Evolutionary conservation across 352 stramenopile species (phyloP), one percentile per base, ranked within the genome.

Genomic region (Poterioochromonas sp.): DNA sequence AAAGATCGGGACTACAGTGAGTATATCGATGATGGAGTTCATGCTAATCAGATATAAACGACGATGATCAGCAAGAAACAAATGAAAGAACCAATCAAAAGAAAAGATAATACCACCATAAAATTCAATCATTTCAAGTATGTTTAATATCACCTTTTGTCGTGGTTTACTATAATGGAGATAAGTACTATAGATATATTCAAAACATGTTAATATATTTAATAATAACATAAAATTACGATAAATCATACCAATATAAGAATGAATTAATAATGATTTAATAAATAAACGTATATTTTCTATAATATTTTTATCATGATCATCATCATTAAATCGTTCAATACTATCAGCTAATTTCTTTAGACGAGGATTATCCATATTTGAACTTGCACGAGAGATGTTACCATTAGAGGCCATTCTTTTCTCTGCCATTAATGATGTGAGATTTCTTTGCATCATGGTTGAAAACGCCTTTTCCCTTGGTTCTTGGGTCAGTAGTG

Each of bases 131-230:
- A 29, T 26, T 34, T 34, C 26, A 18, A 71, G 26, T 43, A 44
- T 29, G 8, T 3, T 18, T 26, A n/a, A 26, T 8, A 47, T 71
- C 29, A 43, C 2, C 18, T 47, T 3, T 8, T 49, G 5, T 44
- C 32, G 34, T n/a, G n/a, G n/a, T n/a, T n/a, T n/a, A 41, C 18
- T 41, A 8, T n/a, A n/a, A 11, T 71, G 32, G 29, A 76, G 44
- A 64, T 76, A 76, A 40, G 69, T 76, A 12, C 29, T 3, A 64
- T 76, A 76, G 22, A 76, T 76, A 39, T 76, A 76, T 39, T 76
- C 12, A 11, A 63, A 37, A 41, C 3, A n/a, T 44, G 69, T 70
- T 11, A 76, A 18, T 32, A 76, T 3, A 64, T 37, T 76, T 5
- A 76, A n/a, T 29, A 76, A 5, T 18, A 76, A 29, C 8, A 76